Evolutionary conservation across 805 yeast species (phyloP).

Genomic region (Vanderwaltozyma verrucispora): DNA sequence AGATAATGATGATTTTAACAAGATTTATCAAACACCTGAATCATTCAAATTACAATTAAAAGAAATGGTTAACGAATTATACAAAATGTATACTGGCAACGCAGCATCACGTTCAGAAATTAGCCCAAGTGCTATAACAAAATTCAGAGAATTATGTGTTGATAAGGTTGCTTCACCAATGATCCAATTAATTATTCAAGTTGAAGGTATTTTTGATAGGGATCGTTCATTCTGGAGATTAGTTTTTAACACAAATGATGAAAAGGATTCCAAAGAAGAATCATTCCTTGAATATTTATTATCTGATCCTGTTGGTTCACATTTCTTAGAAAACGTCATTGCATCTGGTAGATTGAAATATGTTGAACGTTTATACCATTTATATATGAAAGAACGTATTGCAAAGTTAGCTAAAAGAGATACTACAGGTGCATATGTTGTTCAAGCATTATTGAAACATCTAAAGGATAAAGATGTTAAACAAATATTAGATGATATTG

Average conservation of each 20-base stretch:
- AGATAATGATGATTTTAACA: conserved; percentile 62
- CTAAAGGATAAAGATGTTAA: conserved; percentile 55
- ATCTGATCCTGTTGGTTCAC: conserved; percentile 88
- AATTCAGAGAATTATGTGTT: conserved; percentile 63
- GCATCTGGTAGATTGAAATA: conserved; percentile 55
- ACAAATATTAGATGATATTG: conserved; percentile 48
- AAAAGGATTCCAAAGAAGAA: conserved; percentile 51
- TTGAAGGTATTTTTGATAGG: conserved; percentile 72
- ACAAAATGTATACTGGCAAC: conserved; percentile 23
- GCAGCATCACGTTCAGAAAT: conserved; percentile 24
- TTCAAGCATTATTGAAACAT: conserved; percentile 58
- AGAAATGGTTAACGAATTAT: conserved; percentile 36
- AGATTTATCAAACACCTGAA: conserved; percentile 58
- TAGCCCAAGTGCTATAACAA: conserved; percentile 30
- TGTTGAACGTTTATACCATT: conserved; percentile 56
- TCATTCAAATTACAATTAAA: conserved; percentile 54
- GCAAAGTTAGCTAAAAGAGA: conserved; percentile 68
- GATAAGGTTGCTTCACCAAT: conserved; percentile 84
- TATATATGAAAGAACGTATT: conserved; percentile 67
- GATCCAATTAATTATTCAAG: conserved; percentile 61
- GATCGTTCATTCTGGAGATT: conserved; percentile 62
- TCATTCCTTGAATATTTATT: conserved; percentile 76
- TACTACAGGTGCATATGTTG: conserved; percentile 73
- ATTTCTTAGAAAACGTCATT: conserved; percentile 69
- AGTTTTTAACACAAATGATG: conserved; percentile 44